Conservation (phyloP, 2,329 filamentous ascomycete species). For the Rugonectria rugulosa region DNA sequence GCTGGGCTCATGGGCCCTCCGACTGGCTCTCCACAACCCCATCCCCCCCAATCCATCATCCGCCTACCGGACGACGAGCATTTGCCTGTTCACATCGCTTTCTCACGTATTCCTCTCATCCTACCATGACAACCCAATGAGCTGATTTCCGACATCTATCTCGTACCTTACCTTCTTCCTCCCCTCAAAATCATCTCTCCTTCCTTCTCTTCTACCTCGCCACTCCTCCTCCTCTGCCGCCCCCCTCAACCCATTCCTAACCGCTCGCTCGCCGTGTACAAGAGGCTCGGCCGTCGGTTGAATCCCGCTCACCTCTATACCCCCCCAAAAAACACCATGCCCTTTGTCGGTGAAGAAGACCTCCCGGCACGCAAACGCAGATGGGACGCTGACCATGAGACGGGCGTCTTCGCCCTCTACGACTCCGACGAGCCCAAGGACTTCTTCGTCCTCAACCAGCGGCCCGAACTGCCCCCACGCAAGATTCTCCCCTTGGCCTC, state of each 20-base stretch:
- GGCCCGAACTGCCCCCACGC: conserved; percentile 36
- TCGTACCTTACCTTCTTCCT: neutral
- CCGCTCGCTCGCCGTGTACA: conserved; percentile 19
- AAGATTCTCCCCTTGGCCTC: conserved; percentile 41
- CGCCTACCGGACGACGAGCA: conserved; percentile 16
- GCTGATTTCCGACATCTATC: neutral
- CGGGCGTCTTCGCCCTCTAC: conserved; percentile 36
- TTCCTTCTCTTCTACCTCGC: neutral
- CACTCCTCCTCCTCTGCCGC: neutral
- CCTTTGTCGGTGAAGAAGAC: conserved; percentile 44
- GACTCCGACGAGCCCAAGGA: conserved; percentile 36
- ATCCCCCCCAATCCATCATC: conserved; percentile 11
- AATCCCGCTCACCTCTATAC: conserved; percentile 7
- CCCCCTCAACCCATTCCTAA: conserved; percentile 15
- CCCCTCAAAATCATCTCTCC: neutral
- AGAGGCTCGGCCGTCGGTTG: conserved; percentile 6
- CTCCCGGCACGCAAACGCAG: conserved; percentile 46
- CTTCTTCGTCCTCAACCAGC: conserved; percentile 38
- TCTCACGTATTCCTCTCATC: conserved; percentile 7
- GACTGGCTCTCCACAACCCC: neutral
- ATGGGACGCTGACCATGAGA: conserved; percentile 41
- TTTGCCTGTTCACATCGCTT: conserved; percentile 19
- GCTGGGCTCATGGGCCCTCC: neutral
- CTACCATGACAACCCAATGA: neutral
- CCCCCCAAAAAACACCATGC: conserved; percentile 45